Evolutionary conservation across 2,329 filamentous ascomycete species (phyloP).

Genomic region (Truncatella angustata): DNA sequence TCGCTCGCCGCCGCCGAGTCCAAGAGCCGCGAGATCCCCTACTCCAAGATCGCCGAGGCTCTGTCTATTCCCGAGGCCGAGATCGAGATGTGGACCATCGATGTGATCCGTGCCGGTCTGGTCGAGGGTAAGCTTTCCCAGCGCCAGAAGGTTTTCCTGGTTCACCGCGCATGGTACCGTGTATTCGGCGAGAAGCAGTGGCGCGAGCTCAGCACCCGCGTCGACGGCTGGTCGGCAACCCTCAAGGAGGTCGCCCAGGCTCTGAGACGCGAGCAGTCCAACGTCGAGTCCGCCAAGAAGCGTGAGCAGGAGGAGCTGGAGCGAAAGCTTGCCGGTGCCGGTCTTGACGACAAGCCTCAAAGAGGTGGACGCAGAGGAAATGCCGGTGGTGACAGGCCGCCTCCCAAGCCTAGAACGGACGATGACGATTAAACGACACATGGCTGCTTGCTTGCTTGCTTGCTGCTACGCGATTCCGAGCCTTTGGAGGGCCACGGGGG

Average conservation of each 20-base stretch:
- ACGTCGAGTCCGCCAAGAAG: constrained; percentile 75
- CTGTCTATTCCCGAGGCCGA: constrained; percentile 80
- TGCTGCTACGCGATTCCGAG: not conserved
- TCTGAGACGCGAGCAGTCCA: constrained; percentile 76
- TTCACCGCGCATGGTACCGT: constrained; percentile 93
- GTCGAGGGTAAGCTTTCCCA: constrained; percentile 97
- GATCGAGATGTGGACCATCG: constrained; percentile 98
- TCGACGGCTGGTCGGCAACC: constrained; percentile 89
- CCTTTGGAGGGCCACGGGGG: too few relatives aligned
- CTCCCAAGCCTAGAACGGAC: constrained; percentile 48
- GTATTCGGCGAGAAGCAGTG: constrained; percentile 98
- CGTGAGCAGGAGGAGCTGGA: constrained; percentile 71
- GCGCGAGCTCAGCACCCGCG: constrained; percentile 84
- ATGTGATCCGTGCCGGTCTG: constrained; percentile 91
- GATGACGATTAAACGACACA: constrained; percentile 50
- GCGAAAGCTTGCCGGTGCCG: constrained; percentile 56
- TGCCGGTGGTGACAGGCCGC: constrained; percentile 26
- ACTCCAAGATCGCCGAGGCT: constrained; percentile 78
- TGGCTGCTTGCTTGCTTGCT: not conserved
- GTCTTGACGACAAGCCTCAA: constrained; percentile 34
- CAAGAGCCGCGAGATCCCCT: constrained; percentile 78
- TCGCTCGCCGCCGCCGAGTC: constrained; percentile 81
- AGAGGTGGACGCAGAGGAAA: constrained; percentile 27
- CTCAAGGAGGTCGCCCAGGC: constrained; percentile 76
- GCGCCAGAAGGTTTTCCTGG: constrained; percentile 86